These are phyloP conservation scores for Aureobasidium mangrovei DNA, from an alignment of 2,329 filamentous ascomycete species.

Conservation along the genomic window DNA sequence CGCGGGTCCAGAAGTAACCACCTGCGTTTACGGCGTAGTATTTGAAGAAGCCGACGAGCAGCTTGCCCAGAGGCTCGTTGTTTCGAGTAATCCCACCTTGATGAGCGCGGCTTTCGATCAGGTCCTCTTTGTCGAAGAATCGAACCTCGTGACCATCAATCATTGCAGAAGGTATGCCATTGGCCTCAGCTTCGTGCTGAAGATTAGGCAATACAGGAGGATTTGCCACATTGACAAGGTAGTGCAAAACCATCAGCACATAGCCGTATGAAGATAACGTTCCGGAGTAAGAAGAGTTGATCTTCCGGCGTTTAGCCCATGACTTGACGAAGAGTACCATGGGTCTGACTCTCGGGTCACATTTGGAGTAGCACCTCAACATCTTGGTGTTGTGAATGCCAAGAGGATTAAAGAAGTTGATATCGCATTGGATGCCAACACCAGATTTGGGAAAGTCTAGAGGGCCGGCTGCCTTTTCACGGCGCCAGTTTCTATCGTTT, in stretches of 20 bases:
- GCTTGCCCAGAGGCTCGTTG: conserved; percentile 55
- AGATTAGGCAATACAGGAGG: conserved; percentile 82
- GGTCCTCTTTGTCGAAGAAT: conserved; percentile 68
- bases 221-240: conserved; percentile 69
- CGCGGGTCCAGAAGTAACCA: conserved; percentile 69
- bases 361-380: conserved; percentile 72
- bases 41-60: conserved; percentile 78
- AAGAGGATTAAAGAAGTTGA: conserved; percentile 82
- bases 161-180: conserved; percentile 12
- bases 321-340: conserved; percentile 82
- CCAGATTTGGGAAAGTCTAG: conserved; percentile 71
- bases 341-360: conserved; percentile 66
- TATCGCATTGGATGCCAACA: conserved; percentile 79
- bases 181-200: conserved; percentile 41
- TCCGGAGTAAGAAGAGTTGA: conserved; percentile 79
- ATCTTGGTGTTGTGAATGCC: conserved; percentile 77
- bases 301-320: conserved; percentile 77
- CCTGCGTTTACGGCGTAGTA: conserved; percentile 62
- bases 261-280: conserved; percentile 87
- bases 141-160: conserved; percentile 56
- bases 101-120: conserved; percentile 54
- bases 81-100: conserved; percentile 58
- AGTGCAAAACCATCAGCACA: conserved; percentile 86
- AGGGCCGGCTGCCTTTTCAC: conserved; percentile 39
- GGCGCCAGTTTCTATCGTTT: conserved; percentile 29